Evolutionary conservation across 2,329 filamentous ascomycete species (phyloP).

Genomic region (Aureobasidium uvarum): DNA sequence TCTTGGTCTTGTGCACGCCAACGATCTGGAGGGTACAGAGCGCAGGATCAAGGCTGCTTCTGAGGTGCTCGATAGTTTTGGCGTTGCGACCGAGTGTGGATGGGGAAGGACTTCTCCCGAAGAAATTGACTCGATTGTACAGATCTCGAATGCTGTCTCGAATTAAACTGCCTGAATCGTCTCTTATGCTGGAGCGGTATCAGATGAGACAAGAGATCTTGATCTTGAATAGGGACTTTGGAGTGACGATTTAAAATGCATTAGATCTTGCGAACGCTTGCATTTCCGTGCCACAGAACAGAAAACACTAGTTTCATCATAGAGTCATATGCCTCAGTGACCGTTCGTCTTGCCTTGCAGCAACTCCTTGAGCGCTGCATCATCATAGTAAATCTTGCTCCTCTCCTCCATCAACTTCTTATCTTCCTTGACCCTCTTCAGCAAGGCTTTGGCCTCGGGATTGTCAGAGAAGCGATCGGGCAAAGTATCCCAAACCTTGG

Average conservation of each 20-base stretch:
- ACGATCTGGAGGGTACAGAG: conserved; percentile 43
- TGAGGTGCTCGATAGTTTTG: conserved; percentile 39
- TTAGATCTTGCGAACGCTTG: too few relatives aligned
- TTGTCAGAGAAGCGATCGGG: conserved; percentile 42
- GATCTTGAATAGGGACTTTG: background rate
- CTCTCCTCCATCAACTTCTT: conserved; percentile 30
- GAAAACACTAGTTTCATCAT: background rate
- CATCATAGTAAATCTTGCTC: conserved; percentile 29
- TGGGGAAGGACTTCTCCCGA: conserved; percentile 39
- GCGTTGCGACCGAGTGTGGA: conserved; percentile 47
- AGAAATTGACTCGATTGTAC: conserved; percentile 34
- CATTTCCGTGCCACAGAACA: too few relatives aligned
- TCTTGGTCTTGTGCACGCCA: conserved; percentile 44
- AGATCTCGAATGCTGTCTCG: conserved; percentile 30
- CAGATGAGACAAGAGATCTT: background rate
- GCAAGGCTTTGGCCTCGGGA: conserved; percentile 38
- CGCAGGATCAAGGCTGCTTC: conserved; percentile 42
- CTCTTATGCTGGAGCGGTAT: background rate
- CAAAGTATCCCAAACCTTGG: conserved; percentile 42
- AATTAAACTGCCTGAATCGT: too few relatives aligned
- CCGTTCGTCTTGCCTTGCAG: conserved; percentile 8
- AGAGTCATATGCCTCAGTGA: background rate
- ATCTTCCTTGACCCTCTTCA: conserved; percentile 32
- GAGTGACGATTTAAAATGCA: background rate
- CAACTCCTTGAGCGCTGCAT: conserved; percentile 27